Evolutionary conservation across 1,139 yeast species (phyloP), one percentile per base, ranked within the genome.

Genomic region (Meyerozyma elateridarum): DNA sequence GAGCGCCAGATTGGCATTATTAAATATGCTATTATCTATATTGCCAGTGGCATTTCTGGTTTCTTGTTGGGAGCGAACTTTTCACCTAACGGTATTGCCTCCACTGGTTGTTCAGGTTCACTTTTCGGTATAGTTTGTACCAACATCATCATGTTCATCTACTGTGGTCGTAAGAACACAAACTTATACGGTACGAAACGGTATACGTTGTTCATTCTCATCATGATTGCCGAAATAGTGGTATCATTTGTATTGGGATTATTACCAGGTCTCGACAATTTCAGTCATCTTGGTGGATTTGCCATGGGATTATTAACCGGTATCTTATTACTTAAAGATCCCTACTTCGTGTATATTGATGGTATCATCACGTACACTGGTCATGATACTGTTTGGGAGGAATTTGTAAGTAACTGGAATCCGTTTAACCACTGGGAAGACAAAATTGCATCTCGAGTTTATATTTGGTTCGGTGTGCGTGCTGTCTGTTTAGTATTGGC

Each of bases 261-360:
- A 20, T 56, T 82, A 13, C 91, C 91, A 0, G 91, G 91, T 0
- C 54, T 82, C 34, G 91, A 82, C 53, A 82, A 82, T 51, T 82
- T 82, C 49, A 73, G 85, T 34, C 91, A 82, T 51, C 72, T 82
- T 41, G 91, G 91, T 5, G 91, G 91, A 4, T 80, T 81, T 54
- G 73, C 78, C 16, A 59, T 77, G 58, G 91, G 91, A 0, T 31
- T 78, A 1, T 53, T 77, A 17, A 44, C 66, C 22, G 77, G 83
- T 1, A 50, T 77, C 0, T 56, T 72, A 1, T 44, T 80, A n/a
- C 49, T 82, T 21, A 66, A 76, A 28, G 81, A 78, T 40, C 91
- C 91, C 3, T 59, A 65, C 44, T 63, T 71, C 43, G 63, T 71
- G 2, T 71, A 61, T 45, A 42, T 45, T 7, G 67, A 64, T 40